These are phyloP conservation scores for Neurospora cerealis DNA, from an alignment of 495 filamentous ascomycete species.

Conservation along the genomic window DNA sequence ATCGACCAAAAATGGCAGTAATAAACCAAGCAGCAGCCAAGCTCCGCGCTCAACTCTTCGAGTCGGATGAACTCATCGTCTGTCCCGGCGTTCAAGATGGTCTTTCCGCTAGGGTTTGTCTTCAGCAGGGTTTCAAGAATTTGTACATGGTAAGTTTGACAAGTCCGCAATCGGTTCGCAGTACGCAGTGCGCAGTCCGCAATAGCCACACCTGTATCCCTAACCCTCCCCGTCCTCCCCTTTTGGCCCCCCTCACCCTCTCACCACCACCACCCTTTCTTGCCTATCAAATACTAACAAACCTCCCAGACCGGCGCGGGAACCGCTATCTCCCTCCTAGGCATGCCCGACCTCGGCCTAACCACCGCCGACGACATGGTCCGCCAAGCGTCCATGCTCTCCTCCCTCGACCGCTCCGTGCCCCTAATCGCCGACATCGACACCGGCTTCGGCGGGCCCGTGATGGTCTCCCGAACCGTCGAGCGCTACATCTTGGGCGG, in stretches of 20 bases:
- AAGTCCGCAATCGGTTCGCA: background rate
- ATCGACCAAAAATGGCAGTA: slow-evolving; percentile 1
- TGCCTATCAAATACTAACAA: background rate
- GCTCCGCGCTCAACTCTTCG: slow-evolving; percentile 28
- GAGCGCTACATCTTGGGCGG: slow-evolving; percentile 54
- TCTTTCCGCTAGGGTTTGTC: slow-evolving; percentile 53
- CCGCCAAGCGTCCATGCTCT: slow-evolving; percentile 56
- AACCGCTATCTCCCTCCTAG: slow-evolving; percentile 51
- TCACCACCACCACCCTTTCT: background rate
- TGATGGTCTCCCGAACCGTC: slow-evolving; percentile 53
- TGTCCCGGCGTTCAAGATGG: slow-evolving; percentile 68
- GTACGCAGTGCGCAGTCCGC: background rate
- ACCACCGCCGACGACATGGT: slow-evolving; percentile 55
- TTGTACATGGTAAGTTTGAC: slow-evolving; percentile 55
- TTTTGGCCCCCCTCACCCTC: background rate
- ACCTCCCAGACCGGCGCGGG: slow-evolving; percentile 50
- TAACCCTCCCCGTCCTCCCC: too few species aligned
- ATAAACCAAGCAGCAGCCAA: slow-evolving; percentile 23
- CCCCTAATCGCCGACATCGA: slow-evolving; percentile 64
- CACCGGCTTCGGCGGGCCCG: slow-evolving; percentile 51
- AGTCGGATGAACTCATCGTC: slow-evolving; percentile 34
- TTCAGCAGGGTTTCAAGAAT: slow-evolving; percentile 50
- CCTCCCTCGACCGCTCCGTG: slow-evolving; percentile 45
- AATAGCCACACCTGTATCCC: background rate
- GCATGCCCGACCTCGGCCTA: slow-evolving; percentile 58